Base-by-base conservation (phyloP, 768 basidiomycete genomes). In the Collybia mongolica region DNA sequence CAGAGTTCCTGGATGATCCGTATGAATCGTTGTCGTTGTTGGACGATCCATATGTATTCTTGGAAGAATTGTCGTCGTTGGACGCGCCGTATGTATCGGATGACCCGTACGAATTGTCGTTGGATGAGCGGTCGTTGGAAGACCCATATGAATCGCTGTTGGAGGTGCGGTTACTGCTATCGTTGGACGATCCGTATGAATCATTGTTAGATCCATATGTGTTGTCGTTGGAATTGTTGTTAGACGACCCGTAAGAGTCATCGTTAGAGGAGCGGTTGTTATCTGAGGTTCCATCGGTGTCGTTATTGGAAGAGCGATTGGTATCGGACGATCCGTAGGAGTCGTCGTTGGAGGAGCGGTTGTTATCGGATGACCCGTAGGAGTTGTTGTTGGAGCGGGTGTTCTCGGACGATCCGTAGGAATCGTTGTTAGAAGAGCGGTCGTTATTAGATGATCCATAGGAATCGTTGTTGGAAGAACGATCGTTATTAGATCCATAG, bases 361-460 rank as follows among this genome's bases (percentile, higher is more conserved):
- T 44, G 42, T 64, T 59, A 54, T 64, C 56, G 6, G 61, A 63
- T 20, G 60, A 64, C n/a, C 62, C 60, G 38, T 68, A 65, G 7
- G 48, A 55, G 51, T 67, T 54, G n/a, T 56, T 23, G 22, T 52
- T 48, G 49, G 49, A 42, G 44, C 28, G 43, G 20, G 32, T 41
- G 53, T 57, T 55, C 49, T 56, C 52, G 46, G 54, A 56, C 14
- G 55, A 58, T n/a, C 51, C 51, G 37, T 15, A 55, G 19, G 43
- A 39, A 37, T 57, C 46, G 39, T 52, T 49, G 23, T 60, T 64
- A 39, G 64, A 64, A 5, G 67, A 66, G 17, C 63, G 59, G 41
- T 65, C 57, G 45, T 40, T 53, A 45, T 57, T 59, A 50, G 48
- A 42, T 2, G 59, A 58, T 2, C 40, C 52, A 37, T 35, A 52